Conservation (phyloP, 2,329 filamentous ascomycete genomes). For the Fusarium proliferatum region DNA sequence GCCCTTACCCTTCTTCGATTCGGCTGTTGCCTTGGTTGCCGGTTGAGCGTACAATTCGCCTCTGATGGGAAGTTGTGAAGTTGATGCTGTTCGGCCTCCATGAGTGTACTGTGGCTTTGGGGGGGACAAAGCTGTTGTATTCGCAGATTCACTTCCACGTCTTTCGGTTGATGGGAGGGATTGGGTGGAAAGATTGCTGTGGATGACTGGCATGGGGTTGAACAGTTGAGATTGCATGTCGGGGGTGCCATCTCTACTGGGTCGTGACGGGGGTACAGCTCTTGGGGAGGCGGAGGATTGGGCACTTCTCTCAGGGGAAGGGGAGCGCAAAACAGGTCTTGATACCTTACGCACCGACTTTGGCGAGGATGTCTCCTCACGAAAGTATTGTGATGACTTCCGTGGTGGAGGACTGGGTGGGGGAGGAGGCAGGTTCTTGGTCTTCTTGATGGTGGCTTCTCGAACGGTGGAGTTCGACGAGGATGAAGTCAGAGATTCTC, state of each 20-base stretch:
- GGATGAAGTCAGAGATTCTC: conserved; percentile 77
- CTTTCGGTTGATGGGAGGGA: conserved; percentile 58
- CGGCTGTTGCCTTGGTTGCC: conserved; percentile 12
- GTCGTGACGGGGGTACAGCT: conserved; percentile 65
- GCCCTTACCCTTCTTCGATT: conserved; percentile 36
- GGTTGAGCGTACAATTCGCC: conserved; percentile 33
- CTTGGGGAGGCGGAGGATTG: conserved; percentile 47
- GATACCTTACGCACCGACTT: conserved; percentile 51
- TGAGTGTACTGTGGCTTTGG: conserved; percentile 50
- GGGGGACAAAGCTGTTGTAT: conserved; percentile 49
- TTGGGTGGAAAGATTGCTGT: conserved; percentile 67
- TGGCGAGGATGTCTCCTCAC: conserved; percentile 53
- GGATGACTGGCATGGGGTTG: conserved; percentile 66
- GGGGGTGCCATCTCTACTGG: conserved; percentile 75
- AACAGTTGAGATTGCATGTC: conserved; percentile 68
- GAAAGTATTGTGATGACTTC: conserved; percentile 69
- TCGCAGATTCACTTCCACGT: conserved; percentile 55
- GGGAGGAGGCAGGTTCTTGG: conserved; percentile 57
- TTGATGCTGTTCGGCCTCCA: conserved; percentile 46
- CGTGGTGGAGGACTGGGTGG: conserved; percentile 71
- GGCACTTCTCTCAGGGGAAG: conserved; percentile 48
- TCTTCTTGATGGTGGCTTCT: conserved; percentile 57
- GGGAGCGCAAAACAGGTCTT: conserved; percentile 46
- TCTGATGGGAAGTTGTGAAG: conserved; percentile 45
- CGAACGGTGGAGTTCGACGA: conserved; percentile 77